phyloP scores from a whole-genome alignment of 257 asterid genomes.

The Solanum pennellii region DNA sequence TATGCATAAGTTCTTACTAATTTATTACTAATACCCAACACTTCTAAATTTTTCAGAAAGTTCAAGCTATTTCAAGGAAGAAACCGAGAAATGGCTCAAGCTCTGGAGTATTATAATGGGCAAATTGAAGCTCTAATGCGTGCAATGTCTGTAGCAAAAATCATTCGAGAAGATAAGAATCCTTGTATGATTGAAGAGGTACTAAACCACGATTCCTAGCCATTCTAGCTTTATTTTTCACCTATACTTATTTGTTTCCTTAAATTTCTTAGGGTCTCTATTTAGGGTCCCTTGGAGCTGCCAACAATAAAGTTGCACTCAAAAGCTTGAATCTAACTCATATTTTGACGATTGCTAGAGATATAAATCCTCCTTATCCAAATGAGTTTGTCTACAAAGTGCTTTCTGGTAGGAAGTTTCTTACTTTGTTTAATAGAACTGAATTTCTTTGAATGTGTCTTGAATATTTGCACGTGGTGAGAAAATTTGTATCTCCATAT shows the following conservation, averaged over 20 bases:
- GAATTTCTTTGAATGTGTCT: background rate
- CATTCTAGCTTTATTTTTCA: background rate
- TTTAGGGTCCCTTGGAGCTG: slow-evolving; percentile 91
- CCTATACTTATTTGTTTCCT: background rate
- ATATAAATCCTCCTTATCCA: slow-evolving; percentile 37
- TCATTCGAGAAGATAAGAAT: slow-evolving; percentile 30
- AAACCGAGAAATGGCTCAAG: slow-evolving; percentile 22
- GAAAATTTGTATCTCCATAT: background rate
- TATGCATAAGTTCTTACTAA: background rate
- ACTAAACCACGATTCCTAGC: background rate
- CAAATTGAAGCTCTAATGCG: slow-evolving; percentile 39
- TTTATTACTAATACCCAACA: background rate
- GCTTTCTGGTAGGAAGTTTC: slow-evolving; percentile 29
- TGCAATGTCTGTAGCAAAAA: slow-evolving; percentile 24
- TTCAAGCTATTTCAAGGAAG: background rate
- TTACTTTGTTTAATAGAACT: background rate
- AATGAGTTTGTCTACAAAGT: slow-evolving; percentile 62
- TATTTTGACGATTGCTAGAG: slow-evolving; percentile 52
- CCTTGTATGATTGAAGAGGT: slow-evolving; percentile 91
- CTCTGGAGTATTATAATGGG: slow-evolving; percentile 12
- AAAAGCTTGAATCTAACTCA: slow-evolving; percentile 59
- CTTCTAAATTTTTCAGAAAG: background rate
- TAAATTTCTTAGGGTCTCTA: slow-evolving; percentile 57
- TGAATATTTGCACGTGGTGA: background rate
- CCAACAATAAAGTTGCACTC: slow-evolving; percentile 40